phyloP scores from a whole-genome alignment of 495 filamentous ascomycete species.

The Penicillium angulare region DNA sequence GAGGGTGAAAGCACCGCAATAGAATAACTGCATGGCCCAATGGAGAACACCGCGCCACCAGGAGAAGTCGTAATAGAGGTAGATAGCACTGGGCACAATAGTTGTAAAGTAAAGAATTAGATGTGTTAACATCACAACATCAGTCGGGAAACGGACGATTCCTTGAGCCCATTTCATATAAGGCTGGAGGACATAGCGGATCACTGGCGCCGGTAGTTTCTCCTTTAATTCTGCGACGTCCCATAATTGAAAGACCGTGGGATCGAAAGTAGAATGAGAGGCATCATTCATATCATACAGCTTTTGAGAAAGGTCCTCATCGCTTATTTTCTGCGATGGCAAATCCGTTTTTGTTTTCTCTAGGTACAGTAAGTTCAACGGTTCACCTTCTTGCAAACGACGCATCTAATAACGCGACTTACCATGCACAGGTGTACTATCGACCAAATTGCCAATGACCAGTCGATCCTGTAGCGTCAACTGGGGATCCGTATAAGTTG shows the following conservation, averaged over 20 bases:
- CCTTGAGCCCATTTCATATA: constrained; percentile 54
- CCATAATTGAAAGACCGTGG: constrained; percentile 53
- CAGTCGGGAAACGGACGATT: constrained; percentile 58
- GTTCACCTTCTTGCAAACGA: background rate
- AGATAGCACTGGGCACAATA: constrained; percentile 63
- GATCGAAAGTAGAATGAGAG: constrained; percentile 43
- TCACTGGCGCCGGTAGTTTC: constrained; percentile 34
- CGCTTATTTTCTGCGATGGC: constrained; percentile 13
- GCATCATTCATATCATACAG: constrained; percentile 56
- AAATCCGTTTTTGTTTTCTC: constrained; percentile 3
- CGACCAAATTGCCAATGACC: constrained; percentile 48
- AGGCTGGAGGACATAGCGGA: constrained; percentile 50
- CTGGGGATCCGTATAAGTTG: constrained; percentile 45
- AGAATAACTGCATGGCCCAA: constrained; percentile 58
- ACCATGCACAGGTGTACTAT: constrained; percentile 24
- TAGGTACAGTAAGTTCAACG: constrained; percentile 9
- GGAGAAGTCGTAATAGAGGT: constrained; percentile 62
- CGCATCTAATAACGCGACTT: constrained; percentile 10
- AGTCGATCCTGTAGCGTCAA: constrained; percentile 49
- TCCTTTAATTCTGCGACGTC: constrained; percentile 42
- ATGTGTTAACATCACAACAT: constrained; percentile 77
- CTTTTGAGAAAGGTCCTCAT: constrained; percentile 29
- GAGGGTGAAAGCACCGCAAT: constrained; percentile 70
- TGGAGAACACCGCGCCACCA: constrained; percentile 65
- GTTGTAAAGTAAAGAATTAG: constrained; percentile 68